Percentiles rank a stretch among this genome's conserved stretches.
Conservation (phyloP, 1,139 yeast genomes). For the Lodderomyces beijingensis region DNA sequence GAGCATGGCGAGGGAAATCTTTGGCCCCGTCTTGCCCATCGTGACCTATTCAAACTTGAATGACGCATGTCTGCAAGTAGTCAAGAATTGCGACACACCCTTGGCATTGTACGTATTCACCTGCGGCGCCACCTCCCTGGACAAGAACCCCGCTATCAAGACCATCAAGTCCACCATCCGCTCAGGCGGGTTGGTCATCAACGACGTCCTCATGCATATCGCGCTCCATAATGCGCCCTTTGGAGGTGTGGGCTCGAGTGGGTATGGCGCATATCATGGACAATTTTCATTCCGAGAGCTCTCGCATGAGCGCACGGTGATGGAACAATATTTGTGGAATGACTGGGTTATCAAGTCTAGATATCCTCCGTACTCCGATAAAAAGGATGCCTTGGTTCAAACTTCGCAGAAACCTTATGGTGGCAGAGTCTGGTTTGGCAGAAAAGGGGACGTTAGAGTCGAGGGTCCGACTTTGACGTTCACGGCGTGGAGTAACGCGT, state of each 20-base stretch:
- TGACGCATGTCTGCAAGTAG: conserved; percentile 36
- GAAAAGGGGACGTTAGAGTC: conserved; percentile 29
- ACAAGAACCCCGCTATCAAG: conserved; percentile 45
- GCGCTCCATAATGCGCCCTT: conserved; percentile 71
- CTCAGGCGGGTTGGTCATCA: conserved; percentile 70
- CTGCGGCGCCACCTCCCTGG: conserved; percentile 28
- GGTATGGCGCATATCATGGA: conserved; percentile 81
- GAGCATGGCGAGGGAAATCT: conserved; percentile 71
- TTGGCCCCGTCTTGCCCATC: conserved; percentile 84
- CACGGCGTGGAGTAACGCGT: conserved; percentile 28
- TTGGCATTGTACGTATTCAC: conserved; percentile 78
- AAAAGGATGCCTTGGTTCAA: conserved; percentile 28
- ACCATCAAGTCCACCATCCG: conserved; percentile 50
- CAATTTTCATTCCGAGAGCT: conserved; percentile 64
- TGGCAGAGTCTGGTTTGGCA: conserved; percentile 33
- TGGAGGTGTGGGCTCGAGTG: conserved; percentile 87
- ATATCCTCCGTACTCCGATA: conserved; percentile 58
- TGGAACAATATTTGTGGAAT: conserved; percentile 64
- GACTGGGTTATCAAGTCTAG: conserved; percentile 56
- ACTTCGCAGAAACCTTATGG: conserved; percentile 17
- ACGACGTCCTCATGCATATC: conserved; percentile 71
- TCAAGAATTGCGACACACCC: conserved; percentile 63
- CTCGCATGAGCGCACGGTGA: conserved; percentile 67
- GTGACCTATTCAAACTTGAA: conserved; percentile 49
- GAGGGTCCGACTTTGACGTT: conserved; percentile 33